A percentile compares a stretch with the other conserved stretches of the same genome.
Conservation (phyloP, 2,329 filamentous ascomycete genomes). For the Westerdykella aurantiaca region DNA sequence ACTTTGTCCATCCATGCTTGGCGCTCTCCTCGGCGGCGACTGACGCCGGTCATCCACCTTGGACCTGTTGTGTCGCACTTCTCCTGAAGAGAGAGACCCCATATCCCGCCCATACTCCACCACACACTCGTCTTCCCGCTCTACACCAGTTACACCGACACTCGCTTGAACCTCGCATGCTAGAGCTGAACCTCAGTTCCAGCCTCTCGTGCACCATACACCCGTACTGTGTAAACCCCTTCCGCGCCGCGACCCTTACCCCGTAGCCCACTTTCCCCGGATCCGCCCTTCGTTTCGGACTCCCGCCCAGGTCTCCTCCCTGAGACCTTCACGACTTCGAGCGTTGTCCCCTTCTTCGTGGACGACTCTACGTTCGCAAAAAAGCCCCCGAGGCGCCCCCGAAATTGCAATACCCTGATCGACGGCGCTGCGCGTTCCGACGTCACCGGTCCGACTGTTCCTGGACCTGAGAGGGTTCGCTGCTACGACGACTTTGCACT, state of each 20-base stretch:
- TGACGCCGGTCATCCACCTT: conserved; percentile 1
- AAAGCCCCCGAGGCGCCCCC: background rate
- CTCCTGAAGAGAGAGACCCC: conserved; percentile 1
- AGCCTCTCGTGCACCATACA: conserved; percentile 2
- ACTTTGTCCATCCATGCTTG: background rate
- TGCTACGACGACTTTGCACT: conserved; percentile 2
- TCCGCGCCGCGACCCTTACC: conserved; percentile 9
- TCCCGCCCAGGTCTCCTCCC: background rate
- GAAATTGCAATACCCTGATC: conserved; percentile 2
- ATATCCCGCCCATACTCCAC: background rate
- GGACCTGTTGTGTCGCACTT: conserved; percentile 1
- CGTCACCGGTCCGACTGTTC: conserved; percentile 1
- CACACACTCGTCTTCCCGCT: background rate
- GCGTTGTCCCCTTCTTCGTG: conserved; percentile 1
- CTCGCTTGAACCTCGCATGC: conserved; percentile 1
- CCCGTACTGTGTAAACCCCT: background rate
- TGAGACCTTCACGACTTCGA: background rate
- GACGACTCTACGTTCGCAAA: conserved; percentile 5
- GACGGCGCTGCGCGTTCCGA: conserved; percentile 7
- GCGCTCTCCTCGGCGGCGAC: background rate
- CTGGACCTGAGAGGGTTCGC: conserved; percentile 13
- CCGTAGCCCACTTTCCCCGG: conserved; percentile 17
- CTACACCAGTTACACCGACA: conserved; percentile 2
- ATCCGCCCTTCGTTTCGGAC: background rate
- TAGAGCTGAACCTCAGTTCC: background rate